phyloP scores from a whole-genome alignment of 2,329 filamentous ascomycete species.

The Tolypocladium endophyticum region DNA sequence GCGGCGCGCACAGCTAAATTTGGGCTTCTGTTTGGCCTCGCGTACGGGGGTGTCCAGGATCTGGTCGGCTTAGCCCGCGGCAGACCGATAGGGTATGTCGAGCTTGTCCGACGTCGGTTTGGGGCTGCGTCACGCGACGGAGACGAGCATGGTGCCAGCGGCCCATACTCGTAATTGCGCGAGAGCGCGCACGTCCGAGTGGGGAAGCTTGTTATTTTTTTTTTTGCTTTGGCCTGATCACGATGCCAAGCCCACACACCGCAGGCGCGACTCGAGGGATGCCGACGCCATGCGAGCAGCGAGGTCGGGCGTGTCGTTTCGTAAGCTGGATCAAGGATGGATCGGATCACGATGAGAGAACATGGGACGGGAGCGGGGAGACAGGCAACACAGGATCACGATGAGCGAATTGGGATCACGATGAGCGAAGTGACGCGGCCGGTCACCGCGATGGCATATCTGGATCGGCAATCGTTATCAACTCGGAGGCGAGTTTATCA shows the following conservation, averaged over 20 bases:
- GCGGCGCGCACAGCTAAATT: constrained; percentile 69
- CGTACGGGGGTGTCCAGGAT: constrained; percentile 76
- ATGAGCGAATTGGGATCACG: not conserved
- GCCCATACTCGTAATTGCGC: constrained; percentile 6
- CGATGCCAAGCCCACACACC: not conserved
- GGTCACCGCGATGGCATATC: not conserved
- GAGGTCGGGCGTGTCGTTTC: not conserved
- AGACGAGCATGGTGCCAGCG: constrained; percentile 1
- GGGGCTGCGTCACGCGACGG: constrained; percentile 7
- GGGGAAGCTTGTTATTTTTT: not conserved
- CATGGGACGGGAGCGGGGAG: not conserved
- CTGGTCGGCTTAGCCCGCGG: constrained; percentile 57
- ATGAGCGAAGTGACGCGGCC: not conserved
- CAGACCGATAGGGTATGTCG: constrained; percentile 63
- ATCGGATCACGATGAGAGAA: not conserved
- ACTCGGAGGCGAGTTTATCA: not conserved
- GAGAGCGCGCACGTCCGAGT: constrained; percentile 1
- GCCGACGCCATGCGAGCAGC: constrained; percentile 4
- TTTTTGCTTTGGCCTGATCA: not conserved
- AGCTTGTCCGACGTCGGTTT: constrained; percentile 45
- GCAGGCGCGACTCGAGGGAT: not conserved
- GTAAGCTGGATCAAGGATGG: not conserved
- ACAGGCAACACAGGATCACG: not conserved
- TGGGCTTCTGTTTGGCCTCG: constrained; percentile 67
- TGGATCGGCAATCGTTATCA: not conserved